Conservation (phyloP, 495 filamentous ascomycete genomes). For the Endocarpon pusillum region DNA sequence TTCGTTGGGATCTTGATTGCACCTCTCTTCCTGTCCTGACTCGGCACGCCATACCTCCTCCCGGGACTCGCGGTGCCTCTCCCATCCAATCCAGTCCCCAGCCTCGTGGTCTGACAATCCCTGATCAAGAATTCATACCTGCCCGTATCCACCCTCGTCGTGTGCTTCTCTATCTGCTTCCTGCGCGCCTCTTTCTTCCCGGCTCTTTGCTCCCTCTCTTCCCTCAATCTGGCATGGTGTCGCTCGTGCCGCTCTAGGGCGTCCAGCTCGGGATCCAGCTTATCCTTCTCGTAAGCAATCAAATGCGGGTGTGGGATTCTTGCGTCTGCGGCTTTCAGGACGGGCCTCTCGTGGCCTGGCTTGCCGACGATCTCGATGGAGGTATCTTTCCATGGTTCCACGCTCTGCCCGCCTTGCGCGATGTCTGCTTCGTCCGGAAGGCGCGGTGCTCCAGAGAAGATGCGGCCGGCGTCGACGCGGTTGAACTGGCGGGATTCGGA, state of each 20-base stretch:
- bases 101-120: constrained; percentile 36
- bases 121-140: constrained; percentile 73
- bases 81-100: constrained; percentile 44
- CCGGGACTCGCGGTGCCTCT: constrained; percentile 38
- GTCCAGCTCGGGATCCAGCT: constrained; percentile 17
- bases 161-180: constrained; percentile 21
- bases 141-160: constrained; percentile 28
- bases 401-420: constrained; percentile 8
- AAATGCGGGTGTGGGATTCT: constrained; percentile 84
- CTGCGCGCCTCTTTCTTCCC: constrained; percentile 18
- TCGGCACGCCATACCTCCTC: constrained; percentile 51
- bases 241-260: constrained; percentile 19
- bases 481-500: constrained; percentile 85
- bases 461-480: constrained; percentile 71
- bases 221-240: constrained; percentile 26
- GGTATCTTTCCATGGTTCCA: constrained; percentile 7
- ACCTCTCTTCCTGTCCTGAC: constrained; percentile 54
- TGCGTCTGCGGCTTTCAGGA: constrained; percentile 65
- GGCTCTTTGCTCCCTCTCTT: constrained; percentile 22
- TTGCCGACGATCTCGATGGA: constrained; percentile 28
- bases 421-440: constrained; percentile 4
- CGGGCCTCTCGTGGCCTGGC: constrained; percentile 22
- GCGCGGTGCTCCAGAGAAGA: constrained; percentile 43
- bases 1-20: constrained; percentile 53
- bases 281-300: constrained; percentile 40